Conservation (phyloP, 257 asterid genomes). For the Vinca minor region DNA sequence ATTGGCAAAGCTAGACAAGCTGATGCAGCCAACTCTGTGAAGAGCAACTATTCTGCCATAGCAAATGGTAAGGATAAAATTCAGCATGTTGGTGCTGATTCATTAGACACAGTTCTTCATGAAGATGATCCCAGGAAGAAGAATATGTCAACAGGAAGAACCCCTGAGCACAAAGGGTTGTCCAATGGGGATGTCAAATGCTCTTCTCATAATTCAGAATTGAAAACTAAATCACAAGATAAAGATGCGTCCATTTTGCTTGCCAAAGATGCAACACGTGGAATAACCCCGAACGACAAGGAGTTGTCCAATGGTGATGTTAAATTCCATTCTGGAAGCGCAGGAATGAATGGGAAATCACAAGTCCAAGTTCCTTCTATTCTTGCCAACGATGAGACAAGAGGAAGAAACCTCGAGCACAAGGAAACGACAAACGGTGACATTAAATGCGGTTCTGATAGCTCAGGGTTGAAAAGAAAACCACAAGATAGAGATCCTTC, state of each 20-base stretch:
- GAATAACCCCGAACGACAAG: conserved; percentile 19
- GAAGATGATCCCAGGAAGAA: conserved; percentile 24
- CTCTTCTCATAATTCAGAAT: conserved; percentile 30
- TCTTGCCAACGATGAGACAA: conserved; percentile 37
- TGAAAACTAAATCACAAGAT: conserved; percentile 52
- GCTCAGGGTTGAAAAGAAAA: conserved; percentile 58
- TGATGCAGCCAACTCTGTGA: conserved; percentile 18
- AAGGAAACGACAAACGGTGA: conserved; percentile 30
- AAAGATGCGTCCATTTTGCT: conserved; percentile 43
- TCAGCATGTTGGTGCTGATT: conserved; percentile 18
- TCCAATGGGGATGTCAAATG: conserved; percentile 28
- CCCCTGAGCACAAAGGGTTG: conserved; percentile 21
- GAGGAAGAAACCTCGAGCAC: conserved; percentile 17
- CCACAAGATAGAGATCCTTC: conserved; percentile 28
- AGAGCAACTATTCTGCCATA: conserved; percentile 24
- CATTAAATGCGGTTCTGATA: conserved; percentile 26
- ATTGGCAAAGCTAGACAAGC: conserved; percentile 22
- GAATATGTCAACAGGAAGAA: conserved; percentile 18
- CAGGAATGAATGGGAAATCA: conserved; percentile 56
- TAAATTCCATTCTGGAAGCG: conserved; percentile 27
- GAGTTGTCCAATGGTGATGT: conserved; percentile 29
- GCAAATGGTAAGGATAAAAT: conserved; percentile 30
- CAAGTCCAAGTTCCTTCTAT: conserved; percentile 36
- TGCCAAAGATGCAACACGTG: conserved; percentile 29
- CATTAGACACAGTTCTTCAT: conserved; percentile 21